Evolutionary conservation across 441 rosid genomes (phyloP), one percentile per base, ranked within the genome.

Genomic region (Gossypium aridum): DNA sequence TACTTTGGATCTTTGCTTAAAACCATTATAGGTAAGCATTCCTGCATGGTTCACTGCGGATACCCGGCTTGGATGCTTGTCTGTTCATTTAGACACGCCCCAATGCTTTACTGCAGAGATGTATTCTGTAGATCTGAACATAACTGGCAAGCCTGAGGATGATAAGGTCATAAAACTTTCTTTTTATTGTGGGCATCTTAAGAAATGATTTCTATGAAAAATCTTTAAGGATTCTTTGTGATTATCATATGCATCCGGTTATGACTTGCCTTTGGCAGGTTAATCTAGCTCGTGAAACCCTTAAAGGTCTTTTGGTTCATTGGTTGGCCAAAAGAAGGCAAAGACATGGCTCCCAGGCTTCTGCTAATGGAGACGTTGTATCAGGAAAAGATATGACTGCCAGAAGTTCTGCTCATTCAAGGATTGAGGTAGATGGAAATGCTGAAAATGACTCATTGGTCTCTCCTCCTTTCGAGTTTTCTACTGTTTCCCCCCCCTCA

Each of bases 31-130:
- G 99, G 99, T 97, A 47, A 97, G 97, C 88, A 88, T 97, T 82
- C 99, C 99, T 81, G 87, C 97, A 19, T 97, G 99, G 99, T 94
- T 91, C 84, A 86, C 93, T 60, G 97, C 93, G 81, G 99, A 97
- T 82, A 89, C 97, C 47, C 88, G 97, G 85, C 97, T 94, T 80
- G 99, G 99, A 77, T 88, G 97, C 85, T 88, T 97, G 87, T 94
- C 99, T 53, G 70, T 94, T 74, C 99, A 97, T 87, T 87, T 97
- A 87, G 99, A 97, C 75, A 90, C 98, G 4, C 98, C 99, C 4
- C 99, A 97, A 76, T 97, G 99, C 89, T 97, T 97, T 85, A 86
- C 97, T 14, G 99, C 99, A 0, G 99, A 97, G 88, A 92, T 97
- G 98, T 97, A 97, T 85, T 90, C 98, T 43, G 92, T 89, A 64